A percentile compares a stretch with the other conserved stretches of the same genome.
Evolutionary conservation across 192 early-diverging fungal species (phyloP).

Genomic region (Podila epicladia): DNA sequence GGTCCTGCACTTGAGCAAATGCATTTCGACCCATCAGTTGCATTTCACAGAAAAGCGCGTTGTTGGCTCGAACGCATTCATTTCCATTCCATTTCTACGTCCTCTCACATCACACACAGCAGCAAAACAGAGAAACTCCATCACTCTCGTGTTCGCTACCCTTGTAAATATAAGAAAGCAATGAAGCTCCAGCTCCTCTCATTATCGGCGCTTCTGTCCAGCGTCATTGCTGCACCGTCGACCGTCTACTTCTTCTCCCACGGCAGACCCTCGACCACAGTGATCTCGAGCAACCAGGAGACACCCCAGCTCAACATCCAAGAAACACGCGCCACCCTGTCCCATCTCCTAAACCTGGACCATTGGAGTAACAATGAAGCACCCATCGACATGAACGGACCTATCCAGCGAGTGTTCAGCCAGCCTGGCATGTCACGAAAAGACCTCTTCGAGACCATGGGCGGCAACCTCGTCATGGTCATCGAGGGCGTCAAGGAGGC

Average conservation of each 20-base stretch:
- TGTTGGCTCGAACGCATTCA: too few relatives aligned
- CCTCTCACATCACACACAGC: background rate
- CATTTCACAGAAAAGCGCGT: too few relatives aligned
- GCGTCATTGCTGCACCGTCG: slow-evolving; percentile 8
- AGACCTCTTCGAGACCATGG: slow-evolving; percentile 34
- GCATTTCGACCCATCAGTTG: too few relatives aligned
- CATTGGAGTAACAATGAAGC: background rate
- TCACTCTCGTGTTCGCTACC: background rate
- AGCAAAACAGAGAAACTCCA: background rate
- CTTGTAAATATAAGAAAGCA: background rate
- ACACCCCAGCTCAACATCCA: slow-evolving; percentile 27
- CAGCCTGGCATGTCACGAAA: slow-evolving; percentile 40
- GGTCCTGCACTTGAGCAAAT: too few relatives aligned
- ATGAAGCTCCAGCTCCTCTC: background rate
- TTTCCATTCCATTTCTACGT: too few relatives aligned
- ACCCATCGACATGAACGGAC: slow-evolving; percentile 23
- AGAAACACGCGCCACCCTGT: slow-evolving; percentile 38
- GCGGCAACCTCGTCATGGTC: slow-evolving; percentile 44
- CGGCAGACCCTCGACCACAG: background rate
- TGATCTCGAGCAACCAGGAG: background rate
- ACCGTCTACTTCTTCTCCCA: slow-evolving; percentile 4
- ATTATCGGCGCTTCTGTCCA: background rate
- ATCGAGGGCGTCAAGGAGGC: slow-evolving; percentile 33
- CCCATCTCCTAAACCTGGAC: slow-evolving; percentile 41
- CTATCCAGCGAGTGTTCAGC: slow-evolving; percentile 42